Conservation (phyloP, 352 stramenopile species). For the Paralagenidium karlingii region DNA sequence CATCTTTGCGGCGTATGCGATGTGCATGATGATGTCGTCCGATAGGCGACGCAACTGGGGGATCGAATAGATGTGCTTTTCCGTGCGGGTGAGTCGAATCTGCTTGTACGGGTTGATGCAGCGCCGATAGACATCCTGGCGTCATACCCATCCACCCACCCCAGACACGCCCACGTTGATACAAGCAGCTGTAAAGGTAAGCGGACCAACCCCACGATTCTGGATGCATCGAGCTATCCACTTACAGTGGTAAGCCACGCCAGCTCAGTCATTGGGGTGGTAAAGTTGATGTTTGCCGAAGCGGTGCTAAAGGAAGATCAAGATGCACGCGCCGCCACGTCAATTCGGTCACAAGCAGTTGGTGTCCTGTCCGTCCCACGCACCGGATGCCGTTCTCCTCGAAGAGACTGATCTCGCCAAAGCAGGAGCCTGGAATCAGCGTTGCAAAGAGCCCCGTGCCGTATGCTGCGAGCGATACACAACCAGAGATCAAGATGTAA, state of each 20-base stretch:
- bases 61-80: slow-evolving; percentile 35
- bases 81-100: slow-evolving; percentile 35
- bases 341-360: not conserved
- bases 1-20: slow-evolving; percentile 47
- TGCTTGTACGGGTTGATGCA: slow-evolving; percentile 65
- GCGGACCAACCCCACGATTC: too few relatives aligned
- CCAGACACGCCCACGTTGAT: not conserved
- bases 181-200: too few relatives aligned
- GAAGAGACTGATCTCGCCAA: slow-evolving; percentile 64
- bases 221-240: slow-evolving; percentile 1
- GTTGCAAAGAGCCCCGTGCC: slow-evolving; percentile 56
- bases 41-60: slow-evolving; percentile 28
- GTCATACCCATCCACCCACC: not conserved
- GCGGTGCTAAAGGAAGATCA: too few relatives aligned
- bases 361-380: not conserved
- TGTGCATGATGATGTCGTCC: slow-evolving; percentile 34
- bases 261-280: slow-evolving; percentile 26
- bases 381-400: slow-evolving; percentile 19
- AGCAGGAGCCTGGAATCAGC: slow-evolving; percentile 45
- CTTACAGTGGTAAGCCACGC: slow-evolving; percentile 36
- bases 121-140: slow-evolving; percentile 49
- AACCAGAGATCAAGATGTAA: slow-evolving; percentile 58
- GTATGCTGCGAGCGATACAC: slow-evolving; percentile 45
- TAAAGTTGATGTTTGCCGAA: slow-evolving; percentile 52
- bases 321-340: not conserved